Evolutionary conservation across 2,329 filamentous ascomycete genomes (phyloP).

Genomic region (Beauveria sp.): DNA sequence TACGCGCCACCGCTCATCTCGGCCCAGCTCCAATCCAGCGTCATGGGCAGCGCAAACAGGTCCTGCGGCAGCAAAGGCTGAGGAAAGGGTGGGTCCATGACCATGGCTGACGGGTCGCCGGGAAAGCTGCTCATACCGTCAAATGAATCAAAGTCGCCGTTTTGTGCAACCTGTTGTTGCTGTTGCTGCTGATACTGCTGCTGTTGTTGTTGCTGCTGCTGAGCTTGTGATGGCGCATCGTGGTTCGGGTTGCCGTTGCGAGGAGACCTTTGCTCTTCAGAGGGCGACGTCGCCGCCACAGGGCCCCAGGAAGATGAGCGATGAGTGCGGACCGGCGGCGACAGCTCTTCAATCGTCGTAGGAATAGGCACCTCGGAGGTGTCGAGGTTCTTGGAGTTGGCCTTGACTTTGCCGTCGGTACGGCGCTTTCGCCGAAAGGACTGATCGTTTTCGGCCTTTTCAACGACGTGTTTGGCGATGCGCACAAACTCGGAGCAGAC

Average conservation of each 20-base stretch:
- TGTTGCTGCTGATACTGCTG: conserved; percentile 4
- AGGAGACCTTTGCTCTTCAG: conserved; percentile 1
- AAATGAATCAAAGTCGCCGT: conserved; percentile 36
- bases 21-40: conserved; percentile 79
- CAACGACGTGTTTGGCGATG: conserved; percentile 83
- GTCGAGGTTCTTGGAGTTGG: conserved; percentile 1
- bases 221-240: not conserved
- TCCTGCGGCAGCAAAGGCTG: conserved; percentile 89
- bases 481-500: conserved; percentile 96
- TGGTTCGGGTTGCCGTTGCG: not conserved
- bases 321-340: conserved; percentile 20
- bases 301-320: conserved; percentile 19
- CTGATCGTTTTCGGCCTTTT: conserved; percentile 82
- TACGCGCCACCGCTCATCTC: conserved; percentile 61
- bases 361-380: conserved; percentile 11
- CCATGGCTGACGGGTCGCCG: conserved; percentile 15
- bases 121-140: conserved; percentile 35
- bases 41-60: conserved; percentile 93
- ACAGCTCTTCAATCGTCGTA: conserved; percentile 19
- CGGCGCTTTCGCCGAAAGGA: conserved; percentile 79
- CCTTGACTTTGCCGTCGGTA: conserved; percentile 24
- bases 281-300: conserved; percentile 13
- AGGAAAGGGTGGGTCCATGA: conserved; percentile 47
- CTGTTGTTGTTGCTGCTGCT: conserved; percentile 3
- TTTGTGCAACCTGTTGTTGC: conserved; percentile 21